Conservation (phyloP, 2,329 filamentous ascomycete species). For the Parastagonospora nodorum region DNA sequence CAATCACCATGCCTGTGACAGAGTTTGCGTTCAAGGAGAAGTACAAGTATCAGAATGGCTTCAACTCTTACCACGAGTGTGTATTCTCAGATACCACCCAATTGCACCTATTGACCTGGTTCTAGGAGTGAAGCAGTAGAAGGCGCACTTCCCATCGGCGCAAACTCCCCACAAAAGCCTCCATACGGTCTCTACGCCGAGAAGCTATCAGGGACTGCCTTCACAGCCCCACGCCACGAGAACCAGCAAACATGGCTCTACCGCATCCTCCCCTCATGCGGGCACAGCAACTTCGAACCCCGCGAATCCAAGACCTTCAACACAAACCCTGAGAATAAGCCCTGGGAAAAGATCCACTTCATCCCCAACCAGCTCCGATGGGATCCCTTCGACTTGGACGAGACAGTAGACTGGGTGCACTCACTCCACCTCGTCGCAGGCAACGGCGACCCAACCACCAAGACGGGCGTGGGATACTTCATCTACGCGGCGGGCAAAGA, state of each 20-base stretch:
- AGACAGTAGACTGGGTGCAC: slow-evolving; percentile 71
- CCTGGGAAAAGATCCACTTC: slow-evolving; percentile 67
- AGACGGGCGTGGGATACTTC: slow-evolving; percentile 78
- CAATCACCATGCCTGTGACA: slow-evolving; percentile 65
- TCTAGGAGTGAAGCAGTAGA: slow-evolving; percentile 74
- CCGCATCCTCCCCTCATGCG: slow-evolving; percentile 62
- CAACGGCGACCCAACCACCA: slow-evolving; percentile 78
- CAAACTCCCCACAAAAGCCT: slow-evolving; percentile 83
- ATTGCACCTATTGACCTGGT: slow-evolving; percentile 9
- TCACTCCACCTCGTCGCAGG: slow-evolving; percentile 75
- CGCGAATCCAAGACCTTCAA: slow-evolving; percentile 56
- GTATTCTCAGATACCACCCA: slow-evolving; percentile 30
- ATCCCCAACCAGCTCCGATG: slow-evolving; percentile 83
- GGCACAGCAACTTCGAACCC: slow-evolving; percentile 59
- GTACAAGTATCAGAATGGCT: slow-evolving; percentile 80
- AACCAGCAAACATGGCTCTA: slow-evolving; percentile 66
- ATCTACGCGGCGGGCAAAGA: slow-evolving; percentile 78
- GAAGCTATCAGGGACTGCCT: slow-evolving; percentile 65
- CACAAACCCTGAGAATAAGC: slow-evolving; percentile 56
- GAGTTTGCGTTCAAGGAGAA: slow-evolving; percentile 67
- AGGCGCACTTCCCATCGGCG: slow-evolving; percentile 73
- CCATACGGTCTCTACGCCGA: slow-evolving; percentile 81
- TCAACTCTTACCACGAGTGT: slow-evolving; percentile 77
- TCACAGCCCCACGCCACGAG: slow-evolving; percentile 61
- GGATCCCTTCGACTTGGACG: slow-evolving; percentile 76